phyloP scores from a whole-genome alignment of 139 green algal genomes.

The Chlorella sorokiniana region DNA sequence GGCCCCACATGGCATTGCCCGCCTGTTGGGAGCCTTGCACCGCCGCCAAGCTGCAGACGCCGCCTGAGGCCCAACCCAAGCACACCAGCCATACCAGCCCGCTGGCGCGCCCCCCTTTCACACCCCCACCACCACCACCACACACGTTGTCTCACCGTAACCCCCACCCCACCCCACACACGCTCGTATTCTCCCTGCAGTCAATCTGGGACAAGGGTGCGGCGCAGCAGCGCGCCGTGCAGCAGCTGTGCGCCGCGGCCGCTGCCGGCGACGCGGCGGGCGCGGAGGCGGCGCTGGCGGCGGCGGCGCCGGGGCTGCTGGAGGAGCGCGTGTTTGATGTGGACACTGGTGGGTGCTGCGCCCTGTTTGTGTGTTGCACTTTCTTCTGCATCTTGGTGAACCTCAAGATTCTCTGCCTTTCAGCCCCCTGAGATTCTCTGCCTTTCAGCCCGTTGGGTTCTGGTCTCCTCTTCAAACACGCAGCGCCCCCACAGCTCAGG shows the following conservation, averaged over 20 bases:
- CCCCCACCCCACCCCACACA: neutral
- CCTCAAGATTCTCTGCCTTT: too few relatives aligned
- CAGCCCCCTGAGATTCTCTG: too few relatives aligned
- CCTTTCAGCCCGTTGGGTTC: neutral
- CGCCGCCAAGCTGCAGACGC: too few relatives aligned
- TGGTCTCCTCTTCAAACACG: neutral
- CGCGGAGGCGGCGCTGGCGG: neutral
- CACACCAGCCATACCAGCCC: too few relatives aligned
- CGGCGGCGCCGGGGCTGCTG: constrained; percentile 4
- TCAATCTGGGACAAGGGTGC: constrained; percentile 16
- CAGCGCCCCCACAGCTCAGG: too few relatives aligned
- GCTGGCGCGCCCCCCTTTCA: too few relatives aligned
- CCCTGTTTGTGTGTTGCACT: neutral
- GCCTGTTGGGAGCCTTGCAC: too few relatives aligned
- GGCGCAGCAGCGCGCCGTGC: constrained; percentile 26
- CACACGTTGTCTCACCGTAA: too few relatives aligned
- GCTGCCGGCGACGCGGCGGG: neutral
- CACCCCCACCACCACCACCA: too few relatives aligned
- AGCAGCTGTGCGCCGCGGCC: constrained; percentile 30
- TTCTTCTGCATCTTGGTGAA: too few relatives aligned
- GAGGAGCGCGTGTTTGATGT: constrained; percentile 21
- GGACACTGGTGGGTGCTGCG: neutral
- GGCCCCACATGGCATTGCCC: too few relatives aligned
- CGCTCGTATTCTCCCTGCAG: neutral
- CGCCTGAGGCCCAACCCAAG: too few relatives aligned